phyloP scores from a whole-genome alignment of 1,139 yeast species.

The Kluyveromyces sp. region DNA sequence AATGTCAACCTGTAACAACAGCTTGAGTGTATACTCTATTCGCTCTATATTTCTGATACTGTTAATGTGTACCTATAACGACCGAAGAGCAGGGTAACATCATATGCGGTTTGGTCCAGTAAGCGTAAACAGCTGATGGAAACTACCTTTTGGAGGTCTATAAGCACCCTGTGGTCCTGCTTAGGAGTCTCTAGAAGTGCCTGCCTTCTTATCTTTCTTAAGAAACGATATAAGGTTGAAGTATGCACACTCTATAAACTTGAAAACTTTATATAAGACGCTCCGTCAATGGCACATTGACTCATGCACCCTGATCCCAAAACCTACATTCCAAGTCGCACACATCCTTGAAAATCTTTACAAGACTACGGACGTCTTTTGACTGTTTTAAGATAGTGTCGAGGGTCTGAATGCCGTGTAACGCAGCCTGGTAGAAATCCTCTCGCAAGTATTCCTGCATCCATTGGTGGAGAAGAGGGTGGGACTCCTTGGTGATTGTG shows the following conservation, averaged over 20 bases:
- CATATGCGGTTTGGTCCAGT: no score
- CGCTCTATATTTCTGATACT: no score
- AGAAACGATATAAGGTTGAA: no score
- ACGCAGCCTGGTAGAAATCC: conserved; percentile 48
- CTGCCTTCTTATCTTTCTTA: no score
- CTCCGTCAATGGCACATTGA: not conserved
- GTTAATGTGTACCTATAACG: no score
- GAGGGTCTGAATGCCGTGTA: conserved; percentile 42
- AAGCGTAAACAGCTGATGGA: no score
- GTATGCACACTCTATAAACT: not conserved
- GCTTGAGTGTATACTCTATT: no score
- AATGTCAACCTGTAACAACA: no score
- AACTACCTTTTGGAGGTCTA: no score
- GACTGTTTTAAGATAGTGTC: conserved; percentile 37
- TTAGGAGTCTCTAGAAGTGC: no score
- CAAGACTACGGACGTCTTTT: conserved; percentile 40
- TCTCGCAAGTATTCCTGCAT: conserved; percentile 52
- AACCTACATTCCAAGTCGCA: conserved; percentile 53
- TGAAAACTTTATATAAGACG: not conserved
- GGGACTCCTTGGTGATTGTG: conserved; percentile 19
- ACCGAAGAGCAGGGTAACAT: no score
- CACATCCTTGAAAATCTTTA: conserved; percentile 53
- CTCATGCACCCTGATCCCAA: conserved; percentile 40
- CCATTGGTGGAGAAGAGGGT: conserved; percentile 47
- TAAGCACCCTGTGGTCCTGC: no score